phyloP scores from a whole-genome alignment of 768 basidiomycete genomes.

The Coprinellus micaceus region DNA sequence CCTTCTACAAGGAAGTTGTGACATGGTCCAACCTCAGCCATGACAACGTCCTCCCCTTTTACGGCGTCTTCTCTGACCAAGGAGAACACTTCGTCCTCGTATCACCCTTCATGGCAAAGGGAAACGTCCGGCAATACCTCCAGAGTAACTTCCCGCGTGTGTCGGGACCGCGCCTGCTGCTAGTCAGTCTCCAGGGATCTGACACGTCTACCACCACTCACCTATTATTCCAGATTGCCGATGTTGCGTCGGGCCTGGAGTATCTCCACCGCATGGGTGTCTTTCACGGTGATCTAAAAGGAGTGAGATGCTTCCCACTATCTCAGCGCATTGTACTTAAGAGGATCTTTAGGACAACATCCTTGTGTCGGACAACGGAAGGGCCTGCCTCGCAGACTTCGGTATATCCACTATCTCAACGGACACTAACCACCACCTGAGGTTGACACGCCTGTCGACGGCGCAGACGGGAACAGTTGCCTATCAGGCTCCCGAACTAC shows the following conservation, averaged over 20 bases:
- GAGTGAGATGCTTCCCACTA: constrained; percentile 3
- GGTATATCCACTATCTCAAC: constrained; percentile 33
- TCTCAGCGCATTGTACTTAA: background rate
- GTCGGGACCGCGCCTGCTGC: constrained; percentile 10
- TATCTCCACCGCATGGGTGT: constrained; percentile 31
- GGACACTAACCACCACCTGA: constrained; percentile 16
- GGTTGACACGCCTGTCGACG: constrained; percentile 15
- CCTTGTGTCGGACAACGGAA: constrained; percentile 35
- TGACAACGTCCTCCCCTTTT: constrained; percentile 33
- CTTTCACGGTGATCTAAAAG: constrained; percentile 40
- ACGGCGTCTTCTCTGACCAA: constrained; percentile 27
- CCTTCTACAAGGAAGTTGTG: constrained; percentile 24
- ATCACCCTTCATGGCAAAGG: constrained; percentile 35
- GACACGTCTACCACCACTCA: background rate
- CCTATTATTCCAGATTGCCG: constrained; percentile 20
- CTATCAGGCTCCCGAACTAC: constrained; percentile 35
- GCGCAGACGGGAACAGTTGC: constrained; percentile 28
- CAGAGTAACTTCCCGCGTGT: constrained; percentile 11
- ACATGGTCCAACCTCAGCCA: constrained; percentile 25
- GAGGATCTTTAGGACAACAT: constrained; percentile 37
- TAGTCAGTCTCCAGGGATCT: constrained; percentile 2
- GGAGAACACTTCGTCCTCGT: constrained; percentile 27
- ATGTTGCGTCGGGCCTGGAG: constrained; percentile 27
- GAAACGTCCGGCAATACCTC: constrained; percentile 26
- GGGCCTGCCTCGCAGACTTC: constrained; percentile 50